A percentile compares a stretch with the other conserved stretches of the same genome.
Conservation (phyloP, 2,329 filamentous ascomycete species). For the Diaporthe eres region DNA sequence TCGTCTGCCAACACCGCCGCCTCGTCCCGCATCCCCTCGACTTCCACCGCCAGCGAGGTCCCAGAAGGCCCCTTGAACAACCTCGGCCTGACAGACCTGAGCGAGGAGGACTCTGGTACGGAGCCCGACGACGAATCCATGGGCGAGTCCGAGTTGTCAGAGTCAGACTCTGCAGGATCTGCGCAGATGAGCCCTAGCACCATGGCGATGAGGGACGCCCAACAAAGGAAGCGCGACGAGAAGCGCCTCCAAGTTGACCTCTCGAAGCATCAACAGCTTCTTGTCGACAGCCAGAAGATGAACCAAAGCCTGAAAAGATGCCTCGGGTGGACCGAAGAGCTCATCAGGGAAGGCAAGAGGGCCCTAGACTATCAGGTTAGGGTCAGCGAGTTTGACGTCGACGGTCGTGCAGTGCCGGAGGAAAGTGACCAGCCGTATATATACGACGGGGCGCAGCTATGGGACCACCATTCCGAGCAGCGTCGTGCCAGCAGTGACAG, state of each 20-base stretch:
- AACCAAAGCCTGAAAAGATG: constrained; percentile 95
- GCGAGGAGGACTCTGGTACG: constrained; percentile 57
- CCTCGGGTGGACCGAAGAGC: constrained; percentile 87
- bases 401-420: constrained; percentile 78
- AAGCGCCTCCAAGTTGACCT: constrained; percentile 88
- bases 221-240: constrained; percentile 81
- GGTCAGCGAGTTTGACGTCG: constrained; percentile 84
- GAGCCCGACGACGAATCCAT: constrained; percentile 54
- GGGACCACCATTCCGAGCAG: constrained; percentile 29
- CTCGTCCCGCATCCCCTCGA: constrained; percentile 57
- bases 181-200: constrained; percentile 57
- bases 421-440: constrained; percentile 70
- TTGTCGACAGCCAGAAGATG: constrained; percentile 93
- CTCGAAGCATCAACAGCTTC: constrained; percentile 87
- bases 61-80: constrained; percentile 57
- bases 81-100: constrained; percentile 65
- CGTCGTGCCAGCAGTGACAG: constrained; percentile 6
- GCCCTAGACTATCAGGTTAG: constrained; percentile 87
- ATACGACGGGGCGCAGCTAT: constrained; percentile 40
- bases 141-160: constrained; percentile 65
- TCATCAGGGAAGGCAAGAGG: constrained; percentile 90
- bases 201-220: constrained; percentile 58
- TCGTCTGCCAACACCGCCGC: constrained; percentile 67
- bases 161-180: constrained; percentile 53
- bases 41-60: constrained; percentile 56